phyloP scores from a whole-genome alignment of 257 asterid genomes.

The Fraxinus quadrangulata region DNA sequence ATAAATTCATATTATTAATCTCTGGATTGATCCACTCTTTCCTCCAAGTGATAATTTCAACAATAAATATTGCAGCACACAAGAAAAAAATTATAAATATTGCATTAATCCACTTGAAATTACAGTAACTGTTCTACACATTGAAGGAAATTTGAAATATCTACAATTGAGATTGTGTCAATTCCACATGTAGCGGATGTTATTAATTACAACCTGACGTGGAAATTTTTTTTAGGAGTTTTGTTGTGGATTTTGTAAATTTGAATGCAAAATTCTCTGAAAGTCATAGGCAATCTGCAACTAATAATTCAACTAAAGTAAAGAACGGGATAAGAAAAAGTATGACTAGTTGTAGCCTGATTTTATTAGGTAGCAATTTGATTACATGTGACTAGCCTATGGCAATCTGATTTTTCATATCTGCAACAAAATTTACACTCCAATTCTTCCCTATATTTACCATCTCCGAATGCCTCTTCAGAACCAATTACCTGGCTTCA shows the following conservation, averaged over 20 bases:
- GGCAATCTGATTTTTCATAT: constrained; percentile 14
- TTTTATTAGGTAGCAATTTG: background rate
- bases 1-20: background rate
- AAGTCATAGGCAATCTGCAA: background rate
- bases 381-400: background rate
- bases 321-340: constrained; percentile 6
- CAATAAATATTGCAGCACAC: background rate
- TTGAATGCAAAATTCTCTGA: background rate
- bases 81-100: background rate
- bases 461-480: background rate
- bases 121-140: background rate
- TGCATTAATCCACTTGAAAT: background rate
- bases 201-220: constrained; percentile 15
- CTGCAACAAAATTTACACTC: background rate
- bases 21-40: background rate
- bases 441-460: constrained; percentile 4
- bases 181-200: background rate
- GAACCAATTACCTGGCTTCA: background rate
- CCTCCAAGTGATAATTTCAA: background rate
- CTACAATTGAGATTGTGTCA: constrained; percentile 2
- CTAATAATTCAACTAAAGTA: background rate
- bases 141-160: constrained; percentile 1
- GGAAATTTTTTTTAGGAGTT: background rate
- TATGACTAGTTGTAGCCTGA: constrained; percentile 12
- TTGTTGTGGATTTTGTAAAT: background rate